Evolutionary conservation across 2,329 filamentous ascomycete species (phyloP), one percentile per base, ranked within the genome.

Genomic region (Claviceps citrina): DNA sequence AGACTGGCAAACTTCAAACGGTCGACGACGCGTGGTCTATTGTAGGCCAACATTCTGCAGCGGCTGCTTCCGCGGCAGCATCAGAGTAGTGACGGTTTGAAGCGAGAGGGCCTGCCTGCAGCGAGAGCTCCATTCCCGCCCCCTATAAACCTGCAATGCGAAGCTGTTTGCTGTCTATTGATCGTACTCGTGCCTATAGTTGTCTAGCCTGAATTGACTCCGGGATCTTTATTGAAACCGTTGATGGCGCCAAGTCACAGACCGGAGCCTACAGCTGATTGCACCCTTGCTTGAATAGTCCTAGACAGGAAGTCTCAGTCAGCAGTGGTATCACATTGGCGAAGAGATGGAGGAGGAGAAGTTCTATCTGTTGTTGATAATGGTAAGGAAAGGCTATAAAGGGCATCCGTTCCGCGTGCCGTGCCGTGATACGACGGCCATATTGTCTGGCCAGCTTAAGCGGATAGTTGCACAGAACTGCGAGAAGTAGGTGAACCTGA

Each of bases 1-100:
- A 18, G 26, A 25, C 25, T 10, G 25, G 37, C 43, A 44, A 44
- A 44, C 40, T 37, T 10, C 30, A 32, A 39, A 32, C 38, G 18
- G 13, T 43, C 20, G 31, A 40, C 31, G 31, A 42, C 40, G 12
- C 5, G 6, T 26, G 24, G 18, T 27, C 32, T 34, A 36, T 44
- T 42, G 40, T 37, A 18, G 34, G 36, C 25, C 30, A 35, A 22
- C 9, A 35, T n/a, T 36, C 32, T 31, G 16, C 40, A 31, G 19
- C 40, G 40, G 40, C 22, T 34, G 32, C 35, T 38, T 18, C 40
- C 37, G 34, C 30, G 6, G 22, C 25, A 24, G 28, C 5, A 31
- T 31, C n/a, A 16, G 28, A 20, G 12, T n/a, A 8, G 31, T n/a
- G 19, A 41, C 18, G 30, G 28, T 30, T 34, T n/a, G 9, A 22